Evolutionary conservation across 1,139 yeast species (phyloP), one percentile per base, ranked within the genome.

Genomic region (Kodamaea arcana): DNA sequence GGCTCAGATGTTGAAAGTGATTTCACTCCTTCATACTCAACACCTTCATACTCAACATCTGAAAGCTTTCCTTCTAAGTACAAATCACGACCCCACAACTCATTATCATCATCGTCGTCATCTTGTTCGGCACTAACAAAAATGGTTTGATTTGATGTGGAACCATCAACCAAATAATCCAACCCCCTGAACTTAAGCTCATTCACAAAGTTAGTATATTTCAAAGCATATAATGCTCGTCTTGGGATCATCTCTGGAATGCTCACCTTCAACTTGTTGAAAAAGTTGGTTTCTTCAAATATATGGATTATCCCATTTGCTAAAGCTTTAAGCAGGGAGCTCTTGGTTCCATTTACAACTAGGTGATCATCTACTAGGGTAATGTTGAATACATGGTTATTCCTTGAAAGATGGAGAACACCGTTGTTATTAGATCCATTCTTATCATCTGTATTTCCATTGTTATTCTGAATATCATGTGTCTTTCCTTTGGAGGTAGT

Each of bases 151-250:
- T 71, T 61, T 0, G 55, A 23, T 0, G 62, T 49, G 0, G 63
- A 45, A 4, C 83, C 80, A 39, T 80, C 81, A 14, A 90, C 71
- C 33, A 85, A 60, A 27, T 68, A 43, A 3, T 65, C 60, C 16
- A 87, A 59, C n/a, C 74, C 69, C 41, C 92, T 72, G 42, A 85
- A 77, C 33, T 75, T 64, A 15, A 87, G 50, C 50, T 87, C 96
- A 15, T 74, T 70, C 3, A 84, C 94, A 54, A 86, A 80, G 21
- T 68, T 68, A 2, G 81, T 68, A 33, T 78, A 80, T 40, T 78
- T 80, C 39, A 88, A 58, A 0, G 95, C 96, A 47, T 75, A 70
- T 7, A 90, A 61, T 34, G 84, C 78, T 51, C 83, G 87, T 44
- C 83, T 70, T 0, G 90, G 83, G n/a, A 79, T 78, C 59, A 85